phyloP scores from a whole-genome alignment of 2,329 filamentous ascomycete species.

The Cordyceps javanica region DNA sequence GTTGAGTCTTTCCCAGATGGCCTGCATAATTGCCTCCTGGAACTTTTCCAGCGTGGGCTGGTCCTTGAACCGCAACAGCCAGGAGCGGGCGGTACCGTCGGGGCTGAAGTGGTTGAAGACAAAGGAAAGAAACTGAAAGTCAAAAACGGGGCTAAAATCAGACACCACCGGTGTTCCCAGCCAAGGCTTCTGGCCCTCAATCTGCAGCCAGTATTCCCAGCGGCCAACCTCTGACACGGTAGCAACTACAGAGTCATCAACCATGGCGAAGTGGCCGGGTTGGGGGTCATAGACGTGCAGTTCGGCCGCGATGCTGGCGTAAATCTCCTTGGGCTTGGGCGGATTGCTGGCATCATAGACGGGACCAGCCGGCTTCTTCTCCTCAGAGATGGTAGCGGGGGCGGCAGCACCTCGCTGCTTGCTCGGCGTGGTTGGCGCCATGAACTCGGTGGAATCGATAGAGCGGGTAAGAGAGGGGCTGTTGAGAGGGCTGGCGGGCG shows the following conservation, averaged over 20 bases:
- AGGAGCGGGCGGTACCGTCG: conserved; percentile 88
- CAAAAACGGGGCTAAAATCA: conserved; percentile 97
- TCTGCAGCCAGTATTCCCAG: conserved; percentile 95
- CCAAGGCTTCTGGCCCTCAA: conserved; percentile 73
- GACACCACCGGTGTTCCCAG: conserved; percentile 78
- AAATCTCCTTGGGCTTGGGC: conserved; percentile 65
- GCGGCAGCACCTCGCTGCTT: conserved; percentile 41
- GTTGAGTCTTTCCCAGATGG: conserved; percentile 93
- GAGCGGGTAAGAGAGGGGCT: conserved; percentile 50
- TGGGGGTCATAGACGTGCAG: conserved; percentile 91
- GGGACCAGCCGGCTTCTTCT: conserved; percentile 24
- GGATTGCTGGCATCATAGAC: conserved; percentile 28
- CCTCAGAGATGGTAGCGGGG: conserved; percentile 22
- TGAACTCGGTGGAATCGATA: conserved; percentile 51
- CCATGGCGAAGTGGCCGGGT: conserved; percentile 75
- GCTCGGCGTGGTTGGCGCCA: conserved; percentile 39
- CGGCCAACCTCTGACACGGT: conserved; percentile 79
- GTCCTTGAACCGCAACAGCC: conserved; percentile 88
- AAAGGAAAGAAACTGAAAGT: conserved; percentile 97
- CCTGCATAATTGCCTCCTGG: conserved; percentile 90
- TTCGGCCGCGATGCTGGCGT: conserved; percentile 72
- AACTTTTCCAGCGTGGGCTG: conserved; percentile 75
- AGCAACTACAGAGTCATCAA: conserved; percentile 69
- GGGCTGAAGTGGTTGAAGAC: conserved; percentile 96
- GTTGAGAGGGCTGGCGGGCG: conserved; percentile 56